Percentiles rank a stretch among this genome's conserved stretches.
Conservation (phyloP, 371 early-diverging fungal species). For the Apophysomyces sp. region DNA sequence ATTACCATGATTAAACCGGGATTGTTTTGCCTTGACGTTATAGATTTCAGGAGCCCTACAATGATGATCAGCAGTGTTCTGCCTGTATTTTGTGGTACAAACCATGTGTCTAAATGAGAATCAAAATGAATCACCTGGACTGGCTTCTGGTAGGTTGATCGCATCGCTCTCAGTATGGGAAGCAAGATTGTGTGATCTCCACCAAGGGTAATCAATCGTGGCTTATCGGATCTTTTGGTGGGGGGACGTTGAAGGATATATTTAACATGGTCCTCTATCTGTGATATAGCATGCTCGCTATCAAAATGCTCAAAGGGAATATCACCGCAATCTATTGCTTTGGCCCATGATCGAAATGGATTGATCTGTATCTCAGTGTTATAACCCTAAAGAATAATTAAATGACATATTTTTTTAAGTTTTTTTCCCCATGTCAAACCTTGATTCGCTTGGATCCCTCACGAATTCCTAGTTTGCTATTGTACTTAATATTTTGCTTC, state of each 20-base stretch:
- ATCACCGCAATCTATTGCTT: conserved; percentile 31
- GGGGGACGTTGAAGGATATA: conserved; percentile 37
- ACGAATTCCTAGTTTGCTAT: conserved; percentile 10
- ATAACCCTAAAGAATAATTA: conserved; percentile 11
- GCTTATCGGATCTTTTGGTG: conserved; percentile 1
- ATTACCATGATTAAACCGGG: conserved; percentile 24
- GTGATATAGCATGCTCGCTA: conserved; percentile 41
- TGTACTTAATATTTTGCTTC: background rate
- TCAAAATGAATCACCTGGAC: conserved; percentile 36
- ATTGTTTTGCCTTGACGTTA: conserved; percentile 28
- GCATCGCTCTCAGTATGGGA: conserved; percentile 21
- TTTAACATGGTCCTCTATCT: conserved; percentile 36
- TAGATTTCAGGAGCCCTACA: conserved; percentile 35
- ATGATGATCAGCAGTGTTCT: background rate
- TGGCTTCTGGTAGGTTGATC: conserved; percentile 22
- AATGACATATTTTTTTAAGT: background rate
- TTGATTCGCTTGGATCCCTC: conserved; percentile 18
- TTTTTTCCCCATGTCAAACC: background rate
- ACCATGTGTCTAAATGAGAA: conserved; percentile 36
- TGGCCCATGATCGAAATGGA: conserved; percentile 24
- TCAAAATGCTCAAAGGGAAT: conserved; percentile 47
- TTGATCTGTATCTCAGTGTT: conserved; percentile 19
- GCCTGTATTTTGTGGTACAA: background rate
- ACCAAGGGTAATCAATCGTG: conserved; percentile 20
- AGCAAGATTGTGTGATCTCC: conserved; percentile 27